Base-by-base conservation (phyloP, 805 yeast species). In the Pichia occidentalis region DNA sequence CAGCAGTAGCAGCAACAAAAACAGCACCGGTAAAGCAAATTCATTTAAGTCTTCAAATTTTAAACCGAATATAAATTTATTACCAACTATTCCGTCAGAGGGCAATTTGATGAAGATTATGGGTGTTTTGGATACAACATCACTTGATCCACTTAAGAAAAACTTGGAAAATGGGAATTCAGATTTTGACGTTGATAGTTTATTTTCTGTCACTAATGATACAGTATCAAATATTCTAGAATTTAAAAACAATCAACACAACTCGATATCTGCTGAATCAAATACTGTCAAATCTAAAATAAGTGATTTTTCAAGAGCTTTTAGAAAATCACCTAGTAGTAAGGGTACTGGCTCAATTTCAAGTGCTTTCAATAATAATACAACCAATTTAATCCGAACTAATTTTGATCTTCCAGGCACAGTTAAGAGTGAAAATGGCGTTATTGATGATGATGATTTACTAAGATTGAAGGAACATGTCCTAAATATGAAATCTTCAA, bases 371-470 rank as follows among this genome's bases (percentile, higher is more conserved):
- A 24, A 17, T n/a, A 32, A 29, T 10, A 28, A 12, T 13, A 20
- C 24, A 13, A 19, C 31, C 19, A 36, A 25, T 19, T 22, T 13
- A 8, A 36, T 19, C 20, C 21, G 26, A 2, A 24, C 36, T 11
- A 33, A 20, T 13, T 10, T 33, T 7, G 36, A 33, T 13, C 24
- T 25, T 17, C 19, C 29, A 8, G 36, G 26, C 26, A 26, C 38
- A 28, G 14, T 17, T 11, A 16, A 7, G 10, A 30, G 26, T 12
- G 24, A 21, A n/a, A 39, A 36, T n/a, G 39, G 37, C 2, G 35
- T 40, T 4, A 33, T 43, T 36, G 51, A 59, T 39, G 57, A 53
- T 40, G 57, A 53, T 27, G 63, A 59, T 41, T 45, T 59, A 28
- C 47, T 37, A 25, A 51, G 51, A 29, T 40, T 59, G 37, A 54